Evolutionary conservation across 1,284 basidiomycete genomes (phyloP), one percentile per base, ranked within the genome.

Genomic region (Serendipita sp.): DNA sequence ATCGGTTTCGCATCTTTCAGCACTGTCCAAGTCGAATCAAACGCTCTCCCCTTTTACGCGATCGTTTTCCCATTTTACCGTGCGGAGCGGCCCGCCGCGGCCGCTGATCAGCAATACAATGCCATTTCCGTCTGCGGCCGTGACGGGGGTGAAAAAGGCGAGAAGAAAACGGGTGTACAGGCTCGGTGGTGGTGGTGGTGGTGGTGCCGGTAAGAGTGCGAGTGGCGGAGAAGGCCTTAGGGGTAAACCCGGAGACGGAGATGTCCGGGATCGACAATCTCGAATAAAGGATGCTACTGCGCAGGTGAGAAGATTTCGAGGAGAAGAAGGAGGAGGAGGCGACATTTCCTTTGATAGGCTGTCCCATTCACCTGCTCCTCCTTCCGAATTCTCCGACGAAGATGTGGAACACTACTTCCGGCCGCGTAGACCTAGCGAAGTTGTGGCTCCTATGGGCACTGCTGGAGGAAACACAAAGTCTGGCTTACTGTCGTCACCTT

Each of bases 11-110:
- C 88, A 93, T 66, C 77, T 96, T 17, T 86, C 88, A 17, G 89
- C 88, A 2, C 81, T 96, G 62, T 86, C 83, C 26, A 81, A 87
- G 66, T 91, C 90, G 2, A 91, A 94, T 68, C 92, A 94, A 70
- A 96, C 93, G 0, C 76, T 96, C 1, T 91, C 88, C 1, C 93
- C 93, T 0, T 95, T 93, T 72, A 94, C 93, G 8, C 82, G 91
- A 60, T 85, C 85, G 3, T 78, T 92, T 50, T 85, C 88, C 66
- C 92, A 95, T 74, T 93, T 93, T 71, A 91, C 91, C 3, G 91
- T 94, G 2, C 81, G 92, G 29, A 90, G 87, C 65, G 87, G 87
- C 43, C 91, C 88, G 1, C 87, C 74, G 79, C 60, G 77, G 80
- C 64, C 75, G 72, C 38, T 67, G 73, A 13, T 70, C 70, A 45